Evolutionary conservation across 768 basidiomycete genomes (phyloP), one percentile per base, ranked within the genome.

Genomic region (Leccinum ochraceum): DNA sequence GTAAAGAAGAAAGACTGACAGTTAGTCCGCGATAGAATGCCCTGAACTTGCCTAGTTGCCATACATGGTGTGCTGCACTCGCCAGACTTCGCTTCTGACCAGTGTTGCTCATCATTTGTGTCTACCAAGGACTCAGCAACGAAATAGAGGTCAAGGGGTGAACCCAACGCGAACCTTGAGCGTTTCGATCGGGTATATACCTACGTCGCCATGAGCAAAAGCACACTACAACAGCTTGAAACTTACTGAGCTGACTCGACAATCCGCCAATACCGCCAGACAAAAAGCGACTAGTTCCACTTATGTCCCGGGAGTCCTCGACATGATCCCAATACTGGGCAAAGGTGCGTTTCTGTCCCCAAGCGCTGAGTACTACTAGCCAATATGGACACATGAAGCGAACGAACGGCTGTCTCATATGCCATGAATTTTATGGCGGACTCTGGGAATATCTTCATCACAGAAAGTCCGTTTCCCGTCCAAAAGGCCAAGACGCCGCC

Each of bases 381-480:
- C 67, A 62, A 56, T 48, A 59, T 20, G 53, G 39, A 24, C 26
- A 60, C 54, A 56, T 64, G 63, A 20, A 66, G 46, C 63, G 56
- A 49, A 83, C 89, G 75, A 67, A 95, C 94, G 57, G 94, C 88
- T 59, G 92, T 89, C 76, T 98, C 97, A 74, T 98, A 98, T 4
- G 92, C 75, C 66, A 95, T 87, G 79, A 99, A 98, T 76, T 98
- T 98, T 82, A 98, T 97, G 28, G 97, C 97, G 52, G 94, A 98
- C 79, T 98, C 96, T 5, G 95, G 95, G 63, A 98, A 91, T 63
- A 98, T 97, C 80, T 98, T 98, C 56, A 86, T 83, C 28, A 98
- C 90, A 53, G 95, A 98, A 57, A 99, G 80, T 37, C 88, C 90
- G 70, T 94, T 97, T 6, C 97, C 97, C n/a, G 95, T 94, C 96